Evolutionary conservation across 2,329 filamentous ascomycete genomes (phyloP), one percentile per base, ranked within the genome.

Genomic region (Neonectria neomacrospora): DNA sequence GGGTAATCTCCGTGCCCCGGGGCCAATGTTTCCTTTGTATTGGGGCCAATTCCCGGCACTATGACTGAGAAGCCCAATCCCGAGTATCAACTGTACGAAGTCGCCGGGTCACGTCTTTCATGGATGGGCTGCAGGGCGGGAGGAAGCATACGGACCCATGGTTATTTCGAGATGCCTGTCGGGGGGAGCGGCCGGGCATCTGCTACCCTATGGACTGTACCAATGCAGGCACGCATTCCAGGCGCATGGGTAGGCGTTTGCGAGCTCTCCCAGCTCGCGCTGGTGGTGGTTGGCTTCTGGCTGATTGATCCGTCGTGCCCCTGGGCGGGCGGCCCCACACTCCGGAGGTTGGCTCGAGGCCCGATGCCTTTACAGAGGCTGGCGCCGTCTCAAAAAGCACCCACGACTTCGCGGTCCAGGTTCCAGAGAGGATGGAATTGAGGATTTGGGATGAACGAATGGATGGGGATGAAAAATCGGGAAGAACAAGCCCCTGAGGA

Each of bases 241-340:
- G 61, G 66, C 64, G 67, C 67, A 55, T 64, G 63, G 61, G n/a
- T 54, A 55, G 63, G 6, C 6, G 23, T 55, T 54, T 54, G 42
- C 34, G 14, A 23, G 28, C 32, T 28, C 58, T 58, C 44, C 42
- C 34, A 52, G 20, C 47, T 50, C 47, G n/a, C 28, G n/a, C 28
- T 7, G 63, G 50, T 54, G 58, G 62, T 57, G 63, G 65, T 62
- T 69, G 60, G 58, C 41, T 23, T 18, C 20, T 26, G 28, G 45
- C 9, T 26, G 44, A 34, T 18, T n/a, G 26, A 30, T 18, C 26
- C 26, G 39, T 41, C 53, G 44, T 45, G 7, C 20, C 52, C 67
- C 69, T 68, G 64, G 58, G 61, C 61, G 64, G 22, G 58, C 68
- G 69, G 71, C 71, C 71, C 71, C 70, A 72, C 69, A 63, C 68